Evolutionary conservation across 2,329 filamentous ascomycete genomes (phyloP).

Genomic region (Xylariaceae sp.): DNA sequence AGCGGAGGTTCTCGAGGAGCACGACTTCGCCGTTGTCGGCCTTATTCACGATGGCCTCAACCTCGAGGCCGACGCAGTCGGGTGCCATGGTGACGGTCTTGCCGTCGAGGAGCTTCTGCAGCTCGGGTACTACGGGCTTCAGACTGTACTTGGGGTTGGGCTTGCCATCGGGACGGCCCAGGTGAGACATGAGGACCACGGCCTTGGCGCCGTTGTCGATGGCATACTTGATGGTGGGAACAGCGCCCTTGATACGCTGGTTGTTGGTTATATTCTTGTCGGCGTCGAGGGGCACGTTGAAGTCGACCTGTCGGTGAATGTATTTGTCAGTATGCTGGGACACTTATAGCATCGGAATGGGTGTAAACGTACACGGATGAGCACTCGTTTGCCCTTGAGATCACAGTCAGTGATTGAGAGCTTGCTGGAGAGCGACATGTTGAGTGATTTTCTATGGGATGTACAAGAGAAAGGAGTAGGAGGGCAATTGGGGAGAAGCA

Average conservation of each 20-base stretch:
- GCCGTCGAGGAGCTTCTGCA: conserved; percentile 85
- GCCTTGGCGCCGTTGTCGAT: conserved; percentile 86
- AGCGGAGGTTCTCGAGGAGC: conserved; percentile 94
- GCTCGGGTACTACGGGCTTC: conserved; percentile 83
- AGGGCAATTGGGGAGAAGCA: not conserved
- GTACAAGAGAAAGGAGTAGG: not conserved
- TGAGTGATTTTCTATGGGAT: conserved; percentile 22
- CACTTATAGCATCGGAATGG: conserved; percentile 2
- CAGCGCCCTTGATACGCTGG: conserved; percentile 94
- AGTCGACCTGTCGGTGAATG: conserved; percentile 71
- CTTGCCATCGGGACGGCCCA: conserved; percentile 90
- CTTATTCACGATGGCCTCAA: conserved; percentile 84
- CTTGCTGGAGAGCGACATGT: conserved; percentile 98
- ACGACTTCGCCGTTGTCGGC: conserved; percentile 78
- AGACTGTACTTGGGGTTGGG: conserved; percentile 90
- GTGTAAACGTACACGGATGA: conserved; percentile 74
- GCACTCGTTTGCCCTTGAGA: conserved; percentile 95
- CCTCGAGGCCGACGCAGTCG: conserved; percentile 85
- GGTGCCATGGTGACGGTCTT: conserved; percentile 83
- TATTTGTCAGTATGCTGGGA: conserved; percentile 16
- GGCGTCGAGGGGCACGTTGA: conserved; percentile 95
- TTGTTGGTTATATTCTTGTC: conserved; percentile 96
- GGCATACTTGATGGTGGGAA: conserved; percentile 93
- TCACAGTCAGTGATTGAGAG: conserved; percentile 95
- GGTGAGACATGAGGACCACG: conserved; percentile 96